phyloP scores from a whole-genome alignment of 805 yeast species.

The Nakazawaea wickerhamii region DNA sequence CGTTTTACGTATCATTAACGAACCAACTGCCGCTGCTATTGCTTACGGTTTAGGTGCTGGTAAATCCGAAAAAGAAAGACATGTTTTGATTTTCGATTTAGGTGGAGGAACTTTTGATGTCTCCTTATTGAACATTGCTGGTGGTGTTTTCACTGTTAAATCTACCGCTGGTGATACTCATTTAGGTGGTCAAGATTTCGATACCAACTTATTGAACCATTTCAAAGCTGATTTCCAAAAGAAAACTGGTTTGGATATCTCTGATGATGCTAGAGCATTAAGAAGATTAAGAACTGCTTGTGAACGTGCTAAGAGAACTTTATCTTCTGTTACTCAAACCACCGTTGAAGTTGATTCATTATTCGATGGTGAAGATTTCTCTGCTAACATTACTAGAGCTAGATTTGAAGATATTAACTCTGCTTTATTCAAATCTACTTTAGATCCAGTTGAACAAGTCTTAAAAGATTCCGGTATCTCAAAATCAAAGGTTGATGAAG shows the following conservation, averaged over 20 bases:
- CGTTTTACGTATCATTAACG: conserved; percentile 73
- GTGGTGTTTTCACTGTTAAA: conserved; percentile 95
- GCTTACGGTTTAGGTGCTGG: conserved; percentile 98
- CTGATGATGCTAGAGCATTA: conserved; percentile 88
- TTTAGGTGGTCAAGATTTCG: conserved; percentile 99
- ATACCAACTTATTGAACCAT: conserved; percentile 89
- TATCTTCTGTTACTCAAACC: conserved; percentile 94
- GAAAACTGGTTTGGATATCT: conserved; percentile 89
- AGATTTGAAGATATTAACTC: conserved; percentile 96
- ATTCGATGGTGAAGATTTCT: conserved; percentile 93
- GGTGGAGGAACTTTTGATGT: conserved; percentile 99
- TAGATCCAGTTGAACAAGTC: conserved; percentile 93
- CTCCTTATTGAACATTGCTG: conserved; percentile 86
- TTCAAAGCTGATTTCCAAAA: conserved; percentile 88
- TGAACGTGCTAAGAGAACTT: conserved; percentile 98
- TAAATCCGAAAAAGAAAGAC: conserved; percentile 73
- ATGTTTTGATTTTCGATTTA: conserved; percentile 88
- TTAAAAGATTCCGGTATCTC: conserved; percentile 85
- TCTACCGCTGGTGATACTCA: conserved; percentile 99
- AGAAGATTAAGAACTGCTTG: conserved; percentile 98
- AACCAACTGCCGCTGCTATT: conserved; percentile 95
- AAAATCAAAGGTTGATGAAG: conserved; percentile 85
- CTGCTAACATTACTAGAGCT: conserved; percentile 92
- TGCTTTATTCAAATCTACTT: conserved; percentile 86
- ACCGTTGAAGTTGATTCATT: conserved; percentile 95